Conservation (phyloP, 768 basidiomycete genomes). For the Pleurotus cornucopiae region DNA sequence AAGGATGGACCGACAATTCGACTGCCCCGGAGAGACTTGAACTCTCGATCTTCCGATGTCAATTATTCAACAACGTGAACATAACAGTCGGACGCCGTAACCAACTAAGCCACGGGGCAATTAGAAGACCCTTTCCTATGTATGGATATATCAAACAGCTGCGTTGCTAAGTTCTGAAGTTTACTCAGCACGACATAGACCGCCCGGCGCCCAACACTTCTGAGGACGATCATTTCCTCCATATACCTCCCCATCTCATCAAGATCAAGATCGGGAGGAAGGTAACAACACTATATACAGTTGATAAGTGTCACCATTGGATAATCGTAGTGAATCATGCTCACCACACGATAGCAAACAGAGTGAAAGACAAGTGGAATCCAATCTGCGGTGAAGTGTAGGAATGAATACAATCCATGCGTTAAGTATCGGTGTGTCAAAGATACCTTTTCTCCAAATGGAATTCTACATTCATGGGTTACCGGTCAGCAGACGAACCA, state of each 20-base stretch:
- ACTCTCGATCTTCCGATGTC: slow-evolving; percentile 6
- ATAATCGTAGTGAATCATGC: background rate
- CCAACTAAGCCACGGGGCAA: slow-evolving; percentile 6
- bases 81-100: slow-evolving; percentile 5
- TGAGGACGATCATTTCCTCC: slow-evolving; percentile 21
- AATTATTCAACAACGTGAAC: no score
- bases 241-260: slow-evolving; percentile 29
- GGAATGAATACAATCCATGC: background rate
- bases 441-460: slow-evolving; percentile 29
- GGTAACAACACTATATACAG: slow-evolving; percentile 20
- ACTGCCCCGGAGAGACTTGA: slow-evolving; percentile 4
- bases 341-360: slow-evolving; percentile 31
- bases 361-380: slow-evolving; percentile 32
- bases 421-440: background rate
- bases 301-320: background rate
- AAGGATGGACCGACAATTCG: background rate
- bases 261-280: slow-evolving; percentile 29
- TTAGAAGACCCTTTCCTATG: background rate
- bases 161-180: background rate
- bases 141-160: background rate
- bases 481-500: background rate
- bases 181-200: background rate
- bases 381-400: slow-evolving; percentile 23
- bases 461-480: slow-evolving; percentile 20
- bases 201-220: slow-evolving; percentile 14